phyloP scores from a whole-genome alignment of 2,329 filamentous ascomycete species.

The Lachnellula arida region DNA sequence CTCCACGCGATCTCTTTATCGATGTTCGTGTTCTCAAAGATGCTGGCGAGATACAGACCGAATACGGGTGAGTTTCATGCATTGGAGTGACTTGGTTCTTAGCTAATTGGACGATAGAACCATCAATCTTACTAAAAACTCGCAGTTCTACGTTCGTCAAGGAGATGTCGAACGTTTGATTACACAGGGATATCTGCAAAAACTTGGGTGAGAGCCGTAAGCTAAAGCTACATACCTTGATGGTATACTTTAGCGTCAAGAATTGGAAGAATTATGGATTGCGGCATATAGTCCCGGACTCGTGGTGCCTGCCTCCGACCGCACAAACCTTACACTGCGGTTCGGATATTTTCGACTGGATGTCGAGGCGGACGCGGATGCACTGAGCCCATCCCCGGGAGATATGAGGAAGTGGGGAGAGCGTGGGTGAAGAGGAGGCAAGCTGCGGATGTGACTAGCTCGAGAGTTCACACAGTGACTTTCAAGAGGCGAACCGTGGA shows the following conservation, averaged over 20 bases:
- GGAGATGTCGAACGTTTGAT: slow-evolving; percentile 94
- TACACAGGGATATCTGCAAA: slow-evolving; percentile 89
- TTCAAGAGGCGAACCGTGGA: neutral
- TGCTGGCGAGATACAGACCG: slow-evolving; percentile 96
- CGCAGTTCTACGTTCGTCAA: slow-evolving; percentile 93
- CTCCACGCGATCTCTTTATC: slow-evolving; percentile 92
- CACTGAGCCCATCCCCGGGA: neutral
- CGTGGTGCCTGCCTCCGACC: neutral
- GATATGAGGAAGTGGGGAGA: neutral
- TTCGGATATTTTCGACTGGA: neutral
- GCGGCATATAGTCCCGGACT: neutral
- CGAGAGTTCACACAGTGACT: neutral
- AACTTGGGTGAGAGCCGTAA: slow-evolving; percentile 62
- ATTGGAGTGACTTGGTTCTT: neutral
- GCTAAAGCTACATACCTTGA: neutral
- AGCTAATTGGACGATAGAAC: slow-evolving; percentile 50
- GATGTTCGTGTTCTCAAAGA: slow-evolving; percentile 95
- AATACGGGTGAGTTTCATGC: slow-evolving; percentile 73
- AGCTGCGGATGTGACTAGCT: neutral
- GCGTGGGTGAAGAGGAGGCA: neutral
- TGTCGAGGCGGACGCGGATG: neutral
- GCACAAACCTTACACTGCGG: neutral
- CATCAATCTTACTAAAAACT: slow-evolving; percentile 96
- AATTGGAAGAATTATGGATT: neutral
- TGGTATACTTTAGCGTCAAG: neutral